Conservation (phyloP, 257 asterid species). For the Schizonepeta tenuifolia region DNA sequence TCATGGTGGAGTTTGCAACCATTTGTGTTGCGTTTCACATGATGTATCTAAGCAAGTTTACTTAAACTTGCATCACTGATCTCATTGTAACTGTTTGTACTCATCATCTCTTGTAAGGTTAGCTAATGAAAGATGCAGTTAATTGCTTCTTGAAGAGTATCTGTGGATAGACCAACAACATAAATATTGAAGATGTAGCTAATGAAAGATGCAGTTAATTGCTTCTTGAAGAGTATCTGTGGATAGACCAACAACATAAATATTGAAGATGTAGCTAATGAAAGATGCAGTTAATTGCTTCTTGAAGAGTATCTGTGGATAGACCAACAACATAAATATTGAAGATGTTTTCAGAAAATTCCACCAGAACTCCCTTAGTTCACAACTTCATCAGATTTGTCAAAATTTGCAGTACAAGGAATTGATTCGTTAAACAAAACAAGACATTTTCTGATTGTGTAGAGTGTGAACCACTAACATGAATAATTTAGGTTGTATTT, state of each 20-base stretch:
- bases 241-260: no score
- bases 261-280: no score
- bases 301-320: background rate
- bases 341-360: background rate
- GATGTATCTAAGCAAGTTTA: constrained; percentile 28
- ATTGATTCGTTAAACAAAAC: background rate
- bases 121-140: constrained; percentile 13
- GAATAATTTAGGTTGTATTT: constrained; percentile 16
- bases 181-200: no score
- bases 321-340: background rate
- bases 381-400: background rate
- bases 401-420: no score
- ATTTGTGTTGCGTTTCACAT: constrained; percentile 13
- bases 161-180: no score
- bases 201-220: no score
- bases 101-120: constrained; percentile 29
- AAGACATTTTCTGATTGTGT: constrained; percentile 26
- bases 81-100: constrained; percentile 32
- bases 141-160: no score
- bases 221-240: no score
- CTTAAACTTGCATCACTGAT: constrained; percentile 34
- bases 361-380: background rate
- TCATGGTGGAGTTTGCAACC: constrained; percentile 34
- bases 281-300: background rate
- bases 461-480: constrained; percentile 21